phyloP scores from a whole-genome alignment of 1,284 basidiomycete species.

The Trichosporon ovoides region DNA sequence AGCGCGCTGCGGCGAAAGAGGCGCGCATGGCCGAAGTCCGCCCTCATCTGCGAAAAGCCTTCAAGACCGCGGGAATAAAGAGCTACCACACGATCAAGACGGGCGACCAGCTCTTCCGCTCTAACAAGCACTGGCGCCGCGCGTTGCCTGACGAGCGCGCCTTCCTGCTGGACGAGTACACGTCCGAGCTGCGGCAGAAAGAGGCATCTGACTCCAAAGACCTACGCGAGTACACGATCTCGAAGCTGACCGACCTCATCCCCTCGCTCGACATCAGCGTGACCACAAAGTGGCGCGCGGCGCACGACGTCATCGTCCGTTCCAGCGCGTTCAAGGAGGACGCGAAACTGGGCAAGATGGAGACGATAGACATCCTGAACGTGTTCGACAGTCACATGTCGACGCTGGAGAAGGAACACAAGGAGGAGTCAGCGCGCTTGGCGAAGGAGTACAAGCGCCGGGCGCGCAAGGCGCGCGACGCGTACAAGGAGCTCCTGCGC shows the following conservation, averaged over 20 bases:
- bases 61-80: conserved; percentile 76
- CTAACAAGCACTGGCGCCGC: conserved; percentile 82
- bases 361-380: conserved; percentile 79
- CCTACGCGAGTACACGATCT: conserved; percentile 65
- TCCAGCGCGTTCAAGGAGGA: conserved; percentile 73
- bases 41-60: conserved; percentile 74
- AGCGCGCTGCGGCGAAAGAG: conserved; percentile 46
- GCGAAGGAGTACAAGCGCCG: conserved; percentile 75
- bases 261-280: conserved; percentile 79
- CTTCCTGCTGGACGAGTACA: conserved; percentile 83
- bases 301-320: conserved; percentile 66
- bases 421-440: conserved; percentile 68
- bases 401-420: conserved; percentile 78
- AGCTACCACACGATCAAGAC: conserved; percentile 82
- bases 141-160: conserved; percentile 74
- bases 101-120: conserved; percentile 71
- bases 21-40: conserved; percentile 72
- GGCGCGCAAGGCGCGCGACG: conserved; percentile 81
- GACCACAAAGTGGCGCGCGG: conserved; percentile 78
- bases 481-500: conserved; percentile 71
- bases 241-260: conserved; percentile 71
- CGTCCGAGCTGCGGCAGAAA: conserved; percentile 70
- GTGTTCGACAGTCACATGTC: conserved; percentile 88
- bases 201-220: conserved; percentile 69
- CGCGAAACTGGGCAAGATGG: conserved; percentile 67